These are phyloP conservation scores for Dactylorhiza incarnata DNA, from an alignment of 106 monocot species.

Conservation along the genomic window DNA sequence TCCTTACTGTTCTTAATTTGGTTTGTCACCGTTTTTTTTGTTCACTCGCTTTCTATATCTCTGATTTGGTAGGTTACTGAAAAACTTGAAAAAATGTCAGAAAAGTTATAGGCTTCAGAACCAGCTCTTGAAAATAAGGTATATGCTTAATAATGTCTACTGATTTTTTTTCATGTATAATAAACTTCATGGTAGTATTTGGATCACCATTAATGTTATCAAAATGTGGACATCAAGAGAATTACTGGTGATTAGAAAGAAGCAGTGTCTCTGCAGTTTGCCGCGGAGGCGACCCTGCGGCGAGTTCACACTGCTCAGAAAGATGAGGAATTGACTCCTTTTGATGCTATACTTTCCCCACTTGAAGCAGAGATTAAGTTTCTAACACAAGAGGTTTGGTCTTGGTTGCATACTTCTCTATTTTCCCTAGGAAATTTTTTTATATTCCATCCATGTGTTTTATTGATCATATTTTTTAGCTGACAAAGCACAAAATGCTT, in stretches of 20 bases:
- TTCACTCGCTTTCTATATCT: conserved; percentile 1
- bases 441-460: not conserved
- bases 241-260: conserved; percentile 69
- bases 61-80: conserved; percentile 42
- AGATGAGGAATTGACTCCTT: conserved; percentile 67
- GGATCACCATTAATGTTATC: not conserved
- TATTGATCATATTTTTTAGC: conserved; percentile 17
- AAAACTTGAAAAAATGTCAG: conserved; percentile 54
- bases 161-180: not conserved
- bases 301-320: conserved; percentile 87
- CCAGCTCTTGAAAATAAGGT: conserved; percentile 65
- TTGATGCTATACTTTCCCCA: conserved; percentile 74
- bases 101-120: conserved; percentile 63
- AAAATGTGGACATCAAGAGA: conserved; percentile 79
- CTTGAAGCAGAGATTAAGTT: no score
- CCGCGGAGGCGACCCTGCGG: conserved; percentile 74
- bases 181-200: not conserved
- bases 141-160: not conserved
- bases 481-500: conserved; percentile 68
- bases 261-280: conserved; percentile 67
- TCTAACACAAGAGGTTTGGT: conserved; percentile 74
- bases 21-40: not conserved
- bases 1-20: not conserved
- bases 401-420: not conserved
- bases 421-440: not conserved